Base-by-base conservation (phyloP, 2,329 filamentous ascomycete genomes). In the Fusarium domesticum region DNA sequence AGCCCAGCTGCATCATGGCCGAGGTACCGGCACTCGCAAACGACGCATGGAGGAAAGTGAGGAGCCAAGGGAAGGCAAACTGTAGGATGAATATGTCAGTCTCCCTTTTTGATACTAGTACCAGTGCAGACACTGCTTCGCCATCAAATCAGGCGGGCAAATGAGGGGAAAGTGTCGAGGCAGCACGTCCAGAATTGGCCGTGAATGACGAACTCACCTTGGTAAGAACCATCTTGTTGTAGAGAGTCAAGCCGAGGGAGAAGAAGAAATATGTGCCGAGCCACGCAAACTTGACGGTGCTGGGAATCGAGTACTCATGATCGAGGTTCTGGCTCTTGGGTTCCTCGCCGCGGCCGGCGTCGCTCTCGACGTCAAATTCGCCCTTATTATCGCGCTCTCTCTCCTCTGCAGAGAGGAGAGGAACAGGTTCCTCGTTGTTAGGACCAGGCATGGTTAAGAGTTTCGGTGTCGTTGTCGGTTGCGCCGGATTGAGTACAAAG, bases 61-160 rank as follows among this genome's bases (percentile, higher is more conserved):
- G 64, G 15, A 83, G 73, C 75, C 79, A 83, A 35, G 80, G 80
- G 57, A 79, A 81, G 35, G 71, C 66, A 52, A 82, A 81, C 74
- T 81, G 46, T 25, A 47, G 38, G 39, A 40, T 35, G 33, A 32
- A 36, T 34, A 54, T 47, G 49, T 61, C 37, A 61, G 59, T 40
- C 37, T 35, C 15, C 19, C 5, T 38, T n/a, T 11, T 7, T 14
- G 11, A 16, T 20, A 20, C 14, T 34, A 20, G 16, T 30, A 25
- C 10, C n/a, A n/a, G n/a, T n/a, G n/a, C n/a, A n/a, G n/a, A n/a
- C n/a, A n/a, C n/a, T n/a, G n/a, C n/a, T n/a, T n/a, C n/a, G n/a
- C n/a, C n/a, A 15, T 15, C 6, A 16, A 6, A 18, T 11, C 16
- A 18, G 15, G 31, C 31, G 10, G 14, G 16, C 31, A 3, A 28